Base-by-base conservation (phyloP, 768 basidiomycete genomes). In the Suillus discolor region DNA sequence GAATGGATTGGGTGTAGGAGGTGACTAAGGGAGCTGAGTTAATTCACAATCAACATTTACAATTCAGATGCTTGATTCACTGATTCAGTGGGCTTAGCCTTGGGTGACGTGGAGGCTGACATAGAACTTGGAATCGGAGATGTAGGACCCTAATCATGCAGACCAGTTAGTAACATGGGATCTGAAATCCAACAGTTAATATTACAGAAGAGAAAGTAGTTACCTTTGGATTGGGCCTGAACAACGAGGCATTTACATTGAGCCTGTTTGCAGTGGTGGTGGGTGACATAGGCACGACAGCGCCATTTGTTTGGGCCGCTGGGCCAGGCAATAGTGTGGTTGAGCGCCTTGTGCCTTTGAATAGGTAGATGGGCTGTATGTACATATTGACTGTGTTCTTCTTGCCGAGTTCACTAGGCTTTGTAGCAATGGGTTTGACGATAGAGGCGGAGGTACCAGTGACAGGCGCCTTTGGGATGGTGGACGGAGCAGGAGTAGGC, bases 331-430 rank as follows among this genome's bases (percentile, higher is more conserved):
- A 31, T 59, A 74, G 69, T 39, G 71, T 73, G 12, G 77, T 70
- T 18, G 77, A 73, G 47, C 76, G 77, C 69, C 87, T 87, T 57
- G 67, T 77, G 64, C 94, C 91, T 73, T 88, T 90, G 84, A 95
- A 97, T 11, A 96, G 90, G 15, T 96, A 97, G 69, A 99, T 99
- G 39, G 89, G 71, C 71, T 93, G 92, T 66, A 99, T 96, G 72
- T 86, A 80, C 94, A 97, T 96, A 62, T 69, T 81, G 68, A 89
- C 85, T 6, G 77, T 70, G 1, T 80, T 75, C 67, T 87, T 87
- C 20, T 83, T 70, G 34, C 77, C 72, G 2, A 77, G 61, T 8
- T 73, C 73, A 18, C 70, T 67, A 7, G 76, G 62, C 66, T 79
- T 82, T 15, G 74, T 60, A 15, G 75, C 66, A 25, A 69, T 49